Evolutionary conservation across 2,329 filamentous ascomycete species (phyloP), one percentile per base, ranked within the genome.

Genomic region (Pseudopithomyces maydicus): DNA sequence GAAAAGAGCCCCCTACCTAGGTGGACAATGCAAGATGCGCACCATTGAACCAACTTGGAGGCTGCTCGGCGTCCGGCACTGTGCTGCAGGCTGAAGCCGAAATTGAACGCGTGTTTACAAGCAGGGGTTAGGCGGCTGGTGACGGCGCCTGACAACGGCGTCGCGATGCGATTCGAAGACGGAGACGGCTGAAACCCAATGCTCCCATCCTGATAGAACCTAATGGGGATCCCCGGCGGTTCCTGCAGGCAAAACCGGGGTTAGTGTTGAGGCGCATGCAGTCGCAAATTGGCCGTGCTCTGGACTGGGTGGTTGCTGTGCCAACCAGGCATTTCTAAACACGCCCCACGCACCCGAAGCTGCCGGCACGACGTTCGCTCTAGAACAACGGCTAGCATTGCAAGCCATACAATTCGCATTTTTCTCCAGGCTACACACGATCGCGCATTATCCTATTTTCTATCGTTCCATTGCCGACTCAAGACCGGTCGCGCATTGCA

Each of bases 321-420:
- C 36, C 23, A 51, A 51, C 48, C 11, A 12, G 14, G 48, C 17
- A 36, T 20, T 15, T 33, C 22, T n/a, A 51, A 51, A 51, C 48
- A 51, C 48, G 26, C 48, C 48, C 48, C 38, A 42, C 48, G 48
- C 38, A 42, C 23, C 48, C 48, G 48, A 38, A 51, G 36, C 38
- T 22, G n/a, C 48, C 38, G 23, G 36, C 36, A 36, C 48, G 33
- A 43, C 48, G 38, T 51, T 51, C 48, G 48, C 48, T 51, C 48
- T 35, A 22, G 38, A 22, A 51, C 48, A 15, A 33, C 48, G 38
- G 48, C 38, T 42, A 35, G 38, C 23, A 43, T 35, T n/a, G 10
- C 23, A n/a, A 43, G 26, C 8, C 48, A 43, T 51, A 41, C 23
- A 17, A 41, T 19, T 51, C 38, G 23, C 48, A 51, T 42, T 42